Base-by-base conservation (phyloP, 2,329 filamentous ascomycete species). In the Biscogniauxia mediterranea region DNA sequence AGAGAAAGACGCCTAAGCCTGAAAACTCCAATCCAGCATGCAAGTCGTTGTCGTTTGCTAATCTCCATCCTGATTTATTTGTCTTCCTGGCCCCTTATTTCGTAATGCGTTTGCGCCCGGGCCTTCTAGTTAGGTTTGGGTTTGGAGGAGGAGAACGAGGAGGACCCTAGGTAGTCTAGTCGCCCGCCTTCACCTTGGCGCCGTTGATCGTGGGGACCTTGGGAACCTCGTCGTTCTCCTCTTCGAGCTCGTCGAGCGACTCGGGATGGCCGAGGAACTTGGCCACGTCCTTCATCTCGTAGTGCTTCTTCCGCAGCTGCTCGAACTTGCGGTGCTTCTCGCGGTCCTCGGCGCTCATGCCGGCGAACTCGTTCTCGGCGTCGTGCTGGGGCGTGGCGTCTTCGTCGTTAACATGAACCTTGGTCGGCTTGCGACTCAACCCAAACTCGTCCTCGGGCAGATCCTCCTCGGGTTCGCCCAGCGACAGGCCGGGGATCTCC, bases 271-370 rank as follows among this genome's bases (percentile, higher is more conserved):
- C 93, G 66, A 99, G 85, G 57, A 98, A 79, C 71, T 89, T 86
- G 71, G 95, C 96, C 61, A 97, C 93, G 73, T 95, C 90, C 79
- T 87, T 92, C 95, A 99, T 99, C 83, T 99, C 95, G 78, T 99
- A 99, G 78, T 99, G 95, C 81, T 89, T 94, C 87, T 95, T 97
- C 72, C 95, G 86, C 81, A 92, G 84, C 79, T 91, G 83, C 79
- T 97, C 93, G 75, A 99, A 99, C 74, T 90, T 87, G 73, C 85
- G 86, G 77, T 99, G 95, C 82, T 98, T 97, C 80, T 95, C 92
- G 64, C 82, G 82, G 74, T 96, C 93, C 75, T 97, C 92, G 51
- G 83, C 78, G 61, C 80, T 85, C 71, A 88, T 75, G 42, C 83
- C 84, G 21, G 78, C 74, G 71, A 80, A 66, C 25, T 82, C 80